Percentiles rank a stretch among this genome's conserved stretches.
phyloP scores from a whole-genome alignment of 1,284 basidiomycete species.

The Hemileia vastatrix region DNA sequence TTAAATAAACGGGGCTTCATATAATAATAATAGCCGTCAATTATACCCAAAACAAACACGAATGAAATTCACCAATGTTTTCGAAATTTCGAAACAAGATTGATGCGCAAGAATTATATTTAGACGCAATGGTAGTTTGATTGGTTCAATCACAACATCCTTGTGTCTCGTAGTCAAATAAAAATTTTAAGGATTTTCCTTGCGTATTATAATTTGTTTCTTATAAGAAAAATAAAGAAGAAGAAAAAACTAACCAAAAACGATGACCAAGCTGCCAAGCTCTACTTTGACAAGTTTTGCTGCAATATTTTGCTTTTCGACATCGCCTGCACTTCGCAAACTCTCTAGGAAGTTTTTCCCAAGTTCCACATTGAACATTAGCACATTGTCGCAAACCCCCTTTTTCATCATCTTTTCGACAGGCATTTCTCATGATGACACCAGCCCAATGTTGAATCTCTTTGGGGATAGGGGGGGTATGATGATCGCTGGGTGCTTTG shows the following conservation, averaged over 20 bases:
- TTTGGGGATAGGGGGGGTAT: slow-evolving; percentile 63
- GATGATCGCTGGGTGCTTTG: slow-evolving; percentile 66
- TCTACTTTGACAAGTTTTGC: slow-evolving; percentile 91
- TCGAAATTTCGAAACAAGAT: no score
- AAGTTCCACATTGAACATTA: slow-evolving; percentile 91
- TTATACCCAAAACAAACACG: no score
- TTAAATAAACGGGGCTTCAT: no score
- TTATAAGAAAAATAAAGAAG: not conserved
- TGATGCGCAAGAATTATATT: no score
- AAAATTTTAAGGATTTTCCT: no score
- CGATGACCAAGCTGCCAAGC: slow-evolving; percentile 96
- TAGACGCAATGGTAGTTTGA: no score
- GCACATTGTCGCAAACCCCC: slow-evolving; percentile 96
- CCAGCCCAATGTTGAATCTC: slow-evolving; percentile 99
- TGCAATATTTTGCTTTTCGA: slow-evolving; percentile 96
- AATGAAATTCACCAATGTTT: no score
- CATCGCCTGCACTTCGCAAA: slow-evolving; percentile 96
- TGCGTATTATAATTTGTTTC: no score
- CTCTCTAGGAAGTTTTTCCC: slow-evolving; percentile 86
- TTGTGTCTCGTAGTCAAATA: no score
- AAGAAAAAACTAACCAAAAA: slow-evolving; percentile 47
- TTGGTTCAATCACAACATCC: no score
- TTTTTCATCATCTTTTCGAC: slow-evolving; percentile 83
- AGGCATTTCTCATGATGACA: slow-evolving; percentile 98
- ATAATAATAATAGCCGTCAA: no score